Evolutionary conservation across 1,139 yeast species (phyloP).

Genomic region (Ogataea hybrid): DNA sequence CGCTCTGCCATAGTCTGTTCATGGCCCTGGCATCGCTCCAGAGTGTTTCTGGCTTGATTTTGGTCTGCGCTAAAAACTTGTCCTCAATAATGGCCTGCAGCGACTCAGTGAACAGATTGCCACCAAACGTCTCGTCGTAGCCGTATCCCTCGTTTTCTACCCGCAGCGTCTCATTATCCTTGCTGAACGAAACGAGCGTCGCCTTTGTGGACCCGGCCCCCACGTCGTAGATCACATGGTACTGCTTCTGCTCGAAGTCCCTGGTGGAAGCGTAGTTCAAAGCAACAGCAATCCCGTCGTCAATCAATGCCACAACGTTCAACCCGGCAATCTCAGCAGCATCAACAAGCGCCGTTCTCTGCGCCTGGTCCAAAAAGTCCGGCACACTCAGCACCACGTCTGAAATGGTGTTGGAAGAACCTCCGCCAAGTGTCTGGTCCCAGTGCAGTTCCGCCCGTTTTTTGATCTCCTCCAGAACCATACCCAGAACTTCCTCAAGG

Average conservation of each 20-base stretch:
- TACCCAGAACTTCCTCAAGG: conserved; percentile 82
- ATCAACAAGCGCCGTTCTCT: conserved; percentile 71
- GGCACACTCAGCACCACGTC: conserved; percentile 82
- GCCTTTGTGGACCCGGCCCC: conserved; percentile 94
- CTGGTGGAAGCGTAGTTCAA: conserved; percentile 64
- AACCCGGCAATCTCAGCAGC: conserved; percentile 72
- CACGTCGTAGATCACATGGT: conserved; percentile 79
- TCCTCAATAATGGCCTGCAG: conserved; percentile 59
- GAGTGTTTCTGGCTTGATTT: conserved; percentile 39
- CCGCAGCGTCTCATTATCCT: conserved; percentile 41
- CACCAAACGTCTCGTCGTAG: conserved; percentile 66
- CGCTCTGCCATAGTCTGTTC: conserved; percentile 72
- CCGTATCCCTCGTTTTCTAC: conserved; percentile 75
- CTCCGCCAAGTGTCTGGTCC: conserved; percentile 38
- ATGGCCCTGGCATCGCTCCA: conserved; percentile 53
- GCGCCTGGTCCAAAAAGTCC: conserved; percentile 60
- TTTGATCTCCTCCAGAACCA: conserved; percentile 70
- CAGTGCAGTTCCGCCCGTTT: conserved; percentile 58
- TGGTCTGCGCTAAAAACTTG: conserved; percentile 48
- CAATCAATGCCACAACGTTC: conserved; percentile 65
- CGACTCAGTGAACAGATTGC: conserved; percentile 65
- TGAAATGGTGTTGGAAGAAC: conserved; percentile 40
- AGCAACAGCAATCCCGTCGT: conserved; percentile 91
- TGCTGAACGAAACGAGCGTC: conserved; percentile 63
- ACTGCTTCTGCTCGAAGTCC: conserved; percentile 44